Evolutionary conservation across 805 yeast genomes (phyloP), one percentile per base, ranked within the genome.

Genomic region (Metschnikowia hibisci): DNA sequence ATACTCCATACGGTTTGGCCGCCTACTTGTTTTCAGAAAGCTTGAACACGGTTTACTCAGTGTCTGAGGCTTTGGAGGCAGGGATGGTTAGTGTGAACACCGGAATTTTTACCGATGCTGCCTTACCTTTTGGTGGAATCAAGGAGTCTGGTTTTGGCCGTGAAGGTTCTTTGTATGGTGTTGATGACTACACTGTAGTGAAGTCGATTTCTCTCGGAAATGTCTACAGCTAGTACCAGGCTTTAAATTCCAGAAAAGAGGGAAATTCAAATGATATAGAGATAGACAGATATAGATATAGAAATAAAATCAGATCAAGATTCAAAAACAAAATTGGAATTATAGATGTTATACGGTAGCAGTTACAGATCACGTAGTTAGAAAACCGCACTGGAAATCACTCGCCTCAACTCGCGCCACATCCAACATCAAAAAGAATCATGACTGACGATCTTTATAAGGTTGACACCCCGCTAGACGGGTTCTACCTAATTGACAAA

Each of bases 131-230:
- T 52, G 74, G 87, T 27, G 87, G 87, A 43, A 67, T 81, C 37
- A 78, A 79, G 51, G 79, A 79, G 53, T 76, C 83, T 20, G 87
- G 87, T 0, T 80, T 79, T 57, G 87, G 87, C 27, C 75, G 86
- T 61, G 87, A 82, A 60, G 86, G 86, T 13, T 76, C 83, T 1
- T 60, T 74, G 42, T 72, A 72, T 53, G 87, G 87, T 29, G 60
- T 82, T 47, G 84, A 79, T 27, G 86, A 81, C 57, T 80, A 78
- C 56, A 67, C 75, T 30, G 73, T 73, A 13, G 62, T 77, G 41
- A 79, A 79, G 57, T 66, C 80, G 8, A 66, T 78, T 32, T 73
- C 72, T 22, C 64, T 77, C 29, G 82, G 82, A 38, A 66, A 70
- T 45, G 66, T 66, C 5, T 44, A 48, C 42, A 37, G 42, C 22